These are phyloP conservation scores for Rhynchospora breviuscula DNA, from an alignment of 176 grass and related monocot genomes.

Conservation along the genomic window DNA sequence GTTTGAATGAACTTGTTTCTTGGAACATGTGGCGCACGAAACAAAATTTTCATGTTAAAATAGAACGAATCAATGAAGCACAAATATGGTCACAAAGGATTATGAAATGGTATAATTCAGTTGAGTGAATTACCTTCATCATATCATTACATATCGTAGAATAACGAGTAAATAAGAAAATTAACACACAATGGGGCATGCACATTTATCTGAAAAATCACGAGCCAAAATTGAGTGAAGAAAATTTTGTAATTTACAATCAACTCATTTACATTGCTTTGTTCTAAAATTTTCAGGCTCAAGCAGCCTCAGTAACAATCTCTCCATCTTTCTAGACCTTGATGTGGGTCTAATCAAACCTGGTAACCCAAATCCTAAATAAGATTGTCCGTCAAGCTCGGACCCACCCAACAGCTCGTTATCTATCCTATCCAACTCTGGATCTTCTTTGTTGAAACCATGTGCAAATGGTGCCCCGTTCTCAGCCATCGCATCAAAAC, in stretches of 20 bases:
- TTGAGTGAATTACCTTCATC: background rate
- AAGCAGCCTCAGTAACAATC: constrained; percentile 15
- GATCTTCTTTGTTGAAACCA: constrained; percentile 17
- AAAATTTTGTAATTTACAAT: constrained; percentile 3
- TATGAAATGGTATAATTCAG: background rate
- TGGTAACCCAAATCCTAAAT: background rate
- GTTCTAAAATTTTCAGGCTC: constrained; percentile 20
- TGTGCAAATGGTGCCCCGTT: constrained; percentile 32
- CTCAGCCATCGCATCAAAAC: constrained; percentile 19
- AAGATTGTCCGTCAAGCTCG: constrained; percentile 10
- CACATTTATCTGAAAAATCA: background rate
- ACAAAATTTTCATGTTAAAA: background rate
- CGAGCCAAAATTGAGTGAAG: background rate
- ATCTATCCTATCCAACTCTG: constrained; percentile 32
- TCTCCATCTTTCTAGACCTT: constrained; percentile 10
- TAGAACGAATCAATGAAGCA: background rate
- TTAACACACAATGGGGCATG: background rate
- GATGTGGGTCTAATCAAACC: constrained; percentile 15
- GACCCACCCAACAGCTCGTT: constrained; percentile 22
- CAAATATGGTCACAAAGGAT: background rate
- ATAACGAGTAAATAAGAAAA: background rate
- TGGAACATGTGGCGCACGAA: too few species aligned
- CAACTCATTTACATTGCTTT: constrained; percentile 26
- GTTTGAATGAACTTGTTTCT: too few species aligned
- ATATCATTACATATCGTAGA: background rate